These are phyloP conservation scores for Phytophthora hybrid DNA, from an alignment of 352 stramenopile species.

Conservation along the genomic window DNA sequence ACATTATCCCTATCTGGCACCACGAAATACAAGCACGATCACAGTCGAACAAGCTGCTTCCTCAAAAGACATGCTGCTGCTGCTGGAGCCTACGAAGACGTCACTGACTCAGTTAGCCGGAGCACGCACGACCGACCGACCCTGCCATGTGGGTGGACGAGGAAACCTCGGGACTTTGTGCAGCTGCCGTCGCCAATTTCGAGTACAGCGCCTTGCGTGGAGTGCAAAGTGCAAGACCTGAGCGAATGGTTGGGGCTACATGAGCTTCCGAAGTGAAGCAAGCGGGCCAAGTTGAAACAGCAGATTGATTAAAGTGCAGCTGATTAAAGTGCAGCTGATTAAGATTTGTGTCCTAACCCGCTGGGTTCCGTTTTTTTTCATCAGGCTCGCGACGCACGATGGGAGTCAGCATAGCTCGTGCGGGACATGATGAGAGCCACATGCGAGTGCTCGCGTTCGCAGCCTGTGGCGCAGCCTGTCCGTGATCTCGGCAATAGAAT, in stretches of 20 bases:
- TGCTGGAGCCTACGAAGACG: not conserved
- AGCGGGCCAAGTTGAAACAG: constrained; percentile 5
- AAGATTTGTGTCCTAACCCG: constrained; percentile 28
- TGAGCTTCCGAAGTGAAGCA: not conserved
- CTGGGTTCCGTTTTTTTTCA: constrained; percentile 18
- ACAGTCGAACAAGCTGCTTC: no score
- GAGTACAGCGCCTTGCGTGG: not conserved
- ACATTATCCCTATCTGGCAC: no score
- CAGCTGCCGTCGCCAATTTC: not conserved
- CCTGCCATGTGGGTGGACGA: not conserved
- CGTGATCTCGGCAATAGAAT: constrained; percentile 21
- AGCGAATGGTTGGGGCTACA: not conserved
- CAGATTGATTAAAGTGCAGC: no score
- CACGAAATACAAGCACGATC: no score
- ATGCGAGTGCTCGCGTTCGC: not conserved
- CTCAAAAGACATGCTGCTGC: no score
- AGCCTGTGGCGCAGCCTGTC: not conserved
- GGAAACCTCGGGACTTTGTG: not conserved
- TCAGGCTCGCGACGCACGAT: constrained; percentile 16
- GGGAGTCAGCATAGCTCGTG: constrained; percentile 25
- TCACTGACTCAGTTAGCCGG: not conserved
- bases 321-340: constrained; percentile 13
- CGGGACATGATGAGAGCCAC: constrained; percentile 4
- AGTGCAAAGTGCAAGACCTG: not conserved
- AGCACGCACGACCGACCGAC: not conserved